Evolutionary conservation across 2,329 filamentous ascomycete genomes (phyloP), one percentile per base, ranked within the genome.

Genomic region (Pseudohalonectria lignicola): DNA sequence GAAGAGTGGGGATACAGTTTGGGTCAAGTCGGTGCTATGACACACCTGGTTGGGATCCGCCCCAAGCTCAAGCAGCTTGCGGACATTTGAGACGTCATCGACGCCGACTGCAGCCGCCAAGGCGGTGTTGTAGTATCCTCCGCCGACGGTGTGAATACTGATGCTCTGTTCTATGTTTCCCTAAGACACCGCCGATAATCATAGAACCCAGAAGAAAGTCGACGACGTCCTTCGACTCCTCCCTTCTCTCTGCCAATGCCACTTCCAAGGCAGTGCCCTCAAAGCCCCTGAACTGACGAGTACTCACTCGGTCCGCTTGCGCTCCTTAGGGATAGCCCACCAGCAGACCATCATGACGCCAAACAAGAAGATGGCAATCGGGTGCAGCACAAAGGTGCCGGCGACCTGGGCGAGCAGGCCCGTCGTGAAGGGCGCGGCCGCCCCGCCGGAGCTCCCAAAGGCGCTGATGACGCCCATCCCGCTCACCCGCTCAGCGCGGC

Each of bases 361-460:
- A 56, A 81, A 85, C 41, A 84, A 51, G 1, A 60, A 72, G 46
- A 86, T 74, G 30, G 76, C 79, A 43, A 86, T 76, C 0, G 82
- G 79, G 59, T 69, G 74, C 50, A 82, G 59, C 25, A 79, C 78
- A 59, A 67, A 82, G 0, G 79, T 77, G 0, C 77, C 77, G 0
- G 62, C 65, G 0, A 64, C 69, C 55, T 82, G 72, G 2, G 78
- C 77, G 26, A 82, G 49, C 21, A 82, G 51, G 39, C 79, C 79
- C 0, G 76, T 82, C 3, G 75, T 63, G 46, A 83, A 82, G 0
- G 79, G 79, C 8, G 76, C 76, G 2, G 80, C 62, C 0, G 79
- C 79, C 18, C 78, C 82, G 0, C 82, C 82, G 3, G 75, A 73
- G 48, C 74, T 81, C 0, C 79, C 82, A 48, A 80, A 82, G 4